Conservation (phyloP, 108 stramenopile genomes). For the Cyclotella cryptica region DNA sequence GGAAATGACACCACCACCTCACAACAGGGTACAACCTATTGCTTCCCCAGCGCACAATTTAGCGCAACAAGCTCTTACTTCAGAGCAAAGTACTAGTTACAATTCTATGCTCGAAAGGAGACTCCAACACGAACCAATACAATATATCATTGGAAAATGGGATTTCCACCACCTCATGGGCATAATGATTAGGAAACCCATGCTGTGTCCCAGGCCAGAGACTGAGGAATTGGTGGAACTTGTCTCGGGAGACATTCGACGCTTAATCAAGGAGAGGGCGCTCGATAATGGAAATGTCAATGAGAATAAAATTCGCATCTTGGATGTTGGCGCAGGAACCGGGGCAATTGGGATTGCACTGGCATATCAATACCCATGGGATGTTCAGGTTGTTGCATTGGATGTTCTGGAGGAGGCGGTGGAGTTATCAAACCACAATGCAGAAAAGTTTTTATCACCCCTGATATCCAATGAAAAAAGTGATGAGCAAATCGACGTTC, state of each 20-base stretch:
- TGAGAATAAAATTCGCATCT: conserved; percentile 54
- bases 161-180: conserved; percentile 84
- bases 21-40: neutral
- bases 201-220: conserved; percentile 94
- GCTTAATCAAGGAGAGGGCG: conserved; percentile 14
- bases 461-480: neutral
- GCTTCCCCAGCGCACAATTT: conserved; percentile 16
- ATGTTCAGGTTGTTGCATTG: conserved; percentile 72
- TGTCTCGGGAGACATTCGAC: conserved; percentile 50
- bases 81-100: conserved; percentile 48
- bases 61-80: conserved; percentile 50
- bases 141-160: conserved; percentile 95
- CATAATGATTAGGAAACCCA: conserved; percentile 74
- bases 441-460: conserved; percentile 52
- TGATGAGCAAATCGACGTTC: conserved; percentile 11
- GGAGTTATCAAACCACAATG: conserved; percentile 79
- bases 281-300: neutral
- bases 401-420: conserved; percentile 86
- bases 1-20: conserved; percentile 8
- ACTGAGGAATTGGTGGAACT: conserved; percentile 94
- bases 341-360: conserved; percentile 93
- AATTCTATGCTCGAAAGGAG: conserved; percentile 57
- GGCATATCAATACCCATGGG: conserved; percentile 57
- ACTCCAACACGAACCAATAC: conserved; percentile 81
- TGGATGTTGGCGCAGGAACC: conserved; percentile 94